phyloP scores from a whole-genome alignment of 23 red algal species.

The Gracilaria caudata region DNA sequence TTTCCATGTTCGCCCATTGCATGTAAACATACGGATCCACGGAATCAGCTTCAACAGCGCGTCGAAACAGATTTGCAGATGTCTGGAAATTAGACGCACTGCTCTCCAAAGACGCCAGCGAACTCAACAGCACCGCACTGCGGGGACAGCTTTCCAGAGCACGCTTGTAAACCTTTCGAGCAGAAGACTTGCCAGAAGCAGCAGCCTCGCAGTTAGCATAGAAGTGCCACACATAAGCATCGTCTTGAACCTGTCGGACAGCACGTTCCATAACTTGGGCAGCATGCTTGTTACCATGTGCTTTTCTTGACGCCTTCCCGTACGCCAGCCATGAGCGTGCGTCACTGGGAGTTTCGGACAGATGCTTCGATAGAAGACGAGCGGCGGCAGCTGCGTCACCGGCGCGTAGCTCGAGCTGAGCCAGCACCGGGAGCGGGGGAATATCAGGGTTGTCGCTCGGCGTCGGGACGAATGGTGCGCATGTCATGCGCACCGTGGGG shows the following conservation, averaged over 20 bases:
- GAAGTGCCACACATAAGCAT: conserved; percentile 58
- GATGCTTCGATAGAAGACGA: conserved; percentile 18
- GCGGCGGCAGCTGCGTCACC: conserved; percentile 38
- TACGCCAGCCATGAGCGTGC: conserved; percentile 25
- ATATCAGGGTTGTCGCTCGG: conserved; percentile 39
- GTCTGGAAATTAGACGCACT: conserved; percentile 36
- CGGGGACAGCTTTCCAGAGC: conserved; percentile 16
- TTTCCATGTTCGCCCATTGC: conserved; percentile 82
- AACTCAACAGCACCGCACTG: conserved; percentile 44
- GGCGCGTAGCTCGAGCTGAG: conserved; percentile 45
- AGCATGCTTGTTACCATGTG: conserved; percentile 13
- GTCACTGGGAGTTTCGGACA: conserved; percentile 15
- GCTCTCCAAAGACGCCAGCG: conserved; percentile 55
- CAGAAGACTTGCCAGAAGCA: conserved; percentile 2
- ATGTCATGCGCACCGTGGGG: conserved; percentile 39
- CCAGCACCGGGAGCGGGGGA: conserved; percentile 16
- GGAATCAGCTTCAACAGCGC: conserved; percentile 39
- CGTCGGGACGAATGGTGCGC: conserved; percentile 20
- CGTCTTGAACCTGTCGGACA: background rate
- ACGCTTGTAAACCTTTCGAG: conserved; percentile 29
- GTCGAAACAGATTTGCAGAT: conserved; percentile 49
- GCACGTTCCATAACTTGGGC: conserved; percentile 29
- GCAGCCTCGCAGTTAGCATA: conserved; percentile 16
- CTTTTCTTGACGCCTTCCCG: conserved; percentile 2
- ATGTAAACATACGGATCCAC: conserved; percentile 55